Base-by-base conservation (phyloP, 805 yeast genomes). In the Metschnikowia orientalis region DNA sequence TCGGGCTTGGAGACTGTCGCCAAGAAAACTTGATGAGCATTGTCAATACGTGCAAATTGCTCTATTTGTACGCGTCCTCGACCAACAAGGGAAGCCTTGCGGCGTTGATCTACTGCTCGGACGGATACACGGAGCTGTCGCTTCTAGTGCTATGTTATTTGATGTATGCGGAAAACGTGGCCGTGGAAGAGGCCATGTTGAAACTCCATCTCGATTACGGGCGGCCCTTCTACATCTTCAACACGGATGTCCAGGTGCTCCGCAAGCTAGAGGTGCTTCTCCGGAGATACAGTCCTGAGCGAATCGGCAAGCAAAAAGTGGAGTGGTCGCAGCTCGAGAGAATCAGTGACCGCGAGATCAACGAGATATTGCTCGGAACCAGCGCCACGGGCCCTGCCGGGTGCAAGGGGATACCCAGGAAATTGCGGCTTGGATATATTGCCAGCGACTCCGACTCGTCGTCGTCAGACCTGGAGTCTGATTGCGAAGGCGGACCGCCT, bases 51-150 rank as follows among this genome's bases (percentile, higher is more conserved):
- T 79, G 92, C 56, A 84, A 82, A 53, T 59, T 82, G 23, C 59
- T 88, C 11, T 78, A 77, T 40, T 42, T 61, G 3, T 53, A 55
- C 37, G 52, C 61, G 10, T 50, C 58, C 0, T 49, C 57, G 1
- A 40, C 47, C 39, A 60, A 67, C 29, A 52, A 59, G 7, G 47
- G 36, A 14, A 51, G 45, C 3, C 38, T 64, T 31, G 69, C 75
- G 3, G 61, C 77, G 0, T 65, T 89, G 39, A 62, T 89, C 7
- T 81, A 77, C 52, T 87, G 95, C 50, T 74, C 84, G 2, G 96
- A 90, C 58, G 97, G 97, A 0, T 90, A 89, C 56, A 86, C 96
- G 0, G 96, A 88, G 51, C 81, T 89, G 32, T 77, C 95, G 4
- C 67, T 90, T n/a, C 57, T 89, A 23, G 73, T 77, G 1, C 61